Percentiles rank a stretch among this genome's conserved stretches.
Evolutionary conservation across 164 flowering plant species (phyloP).

Genomic region (Umbellularia californica): DNA sequence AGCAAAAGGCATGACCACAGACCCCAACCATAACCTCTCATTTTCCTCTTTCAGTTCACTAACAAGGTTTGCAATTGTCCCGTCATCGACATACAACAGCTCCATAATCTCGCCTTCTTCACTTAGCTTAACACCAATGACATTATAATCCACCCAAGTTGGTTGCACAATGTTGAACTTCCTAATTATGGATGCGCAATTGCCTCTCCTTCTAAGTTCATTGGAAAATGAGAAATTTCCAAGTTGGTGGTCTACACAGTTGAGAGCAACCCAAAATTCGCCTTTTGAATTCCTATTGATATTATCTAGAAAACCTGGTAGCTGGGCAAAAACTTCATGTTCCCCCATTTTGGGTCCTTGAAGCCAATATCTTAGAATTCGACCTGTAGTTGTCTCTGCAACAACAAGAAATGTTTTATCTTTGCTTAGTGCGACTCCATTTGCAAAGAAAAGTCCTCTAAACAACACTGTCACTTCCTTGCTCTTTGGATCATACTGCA

Average conservation of each 20-base stretch:
- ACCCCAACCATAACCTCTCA: conserved; percentile 56
- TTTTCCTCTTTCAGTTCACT: conserved; percentile 48
- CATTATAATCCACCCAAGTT: background rate
- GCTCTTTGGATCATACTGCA: conserved; percentile 30
- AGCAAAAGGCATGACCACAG: conserved; percentile 32
- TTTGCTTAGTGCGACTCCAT: conserved; percentile 43
- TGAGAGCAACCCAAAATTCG: conserved; percentile 15
- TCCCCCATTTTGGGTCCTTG: conserved; percentile 11
- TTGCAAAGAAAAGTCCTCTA: conserved; percentile 21
- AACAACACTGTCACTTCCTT: conserved; percentile 23
- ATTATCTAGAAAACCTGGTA: conserved; percentile 21
- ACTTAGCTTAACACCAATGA: conserved; percentile 4
- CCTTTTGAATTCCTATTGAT: conserved; percentile 19
- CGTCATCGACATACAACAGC: conserved; percentile 17
- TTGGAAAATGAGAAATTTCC: background rate
- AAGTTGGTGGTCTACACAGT: background rate
- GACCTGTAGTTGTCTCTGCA: conserved; percentile 53
- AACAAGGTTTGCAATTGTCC: conserved; percentile 12
- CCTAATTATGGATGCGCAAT: background rate
- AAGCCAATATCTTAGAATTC: conserved; percentile 18
- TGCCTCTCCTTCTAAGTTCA: background rate
- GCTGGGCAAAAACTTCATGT: conserved; percentile 7
- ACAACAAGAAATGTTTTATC: conserved; percentile 25
- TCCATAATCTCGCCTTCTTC: conserved; percentile 33
- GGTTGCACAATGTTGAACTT: background rate